Base-by-base conservation (phyloP, 805 yeast genomes). In the Metschnikowia rubicola region DNA sequence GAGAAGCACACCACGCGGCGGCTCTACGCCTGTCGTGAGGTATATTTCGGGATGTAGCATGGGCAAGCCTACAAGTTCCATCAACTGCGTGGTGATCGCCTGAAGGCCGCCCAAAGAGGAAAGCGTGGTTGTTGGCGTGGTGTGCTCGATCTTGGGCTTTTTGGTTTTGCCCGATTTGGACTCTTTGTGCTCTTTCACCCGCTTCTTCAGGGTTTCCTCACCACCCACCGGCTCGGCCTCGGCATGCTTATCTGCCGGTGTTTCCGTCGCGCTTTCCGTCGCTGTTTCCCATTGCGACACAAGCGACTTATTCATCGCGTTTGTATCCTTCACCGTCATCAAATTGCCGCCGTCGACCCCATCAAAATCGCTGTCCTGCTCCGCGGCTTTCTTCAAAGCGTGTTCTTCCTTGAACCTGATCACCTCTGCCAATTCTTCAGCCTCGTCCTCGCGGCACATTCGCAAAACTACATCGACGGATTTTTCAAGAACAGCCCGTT, bases 31-130 rank as follows among this genome's bases (percentile, higher is more conserved):
- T 0, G 96, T 85, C 8, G 91, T 76, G 21, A 72, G 54, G 62
- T 88, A 94, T 2, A 94, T 87, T 64, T 94, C 99, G 0, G 98
- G 97, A 59, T 94, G 98, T 17, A 87, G 67, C 30, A 94, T 83
- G 1, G 99, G 99, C 70, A 92, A 74, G 1, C 96, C 97, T 1
- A 94, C 86, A 34, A 90, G 73, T 64, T 94, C 98, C 84, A 88
- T 82, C 17, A 94, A 72, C 63, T 91, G 94, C 4, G 88, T 78
- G 21, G 91, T 81, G n/a, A 91, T 83, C 46, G 78, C 81, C 53
- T 86, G 95, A 68, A 94, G 80, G 2, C 99, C 99, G 28, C 99
- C 99, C 11, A 94, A 69, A 30, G 89, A 82, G 4, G 86, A 73
- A 29, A 94, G 69, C 3, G 84, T 80, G 0, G 83, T 66, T 2